A percentile compares a stretch with the other conserved stretches of the same genome.
Conservation (phyloP, 1,284 basidiomycete species). For the Pseudozyma sp. region DNA sequence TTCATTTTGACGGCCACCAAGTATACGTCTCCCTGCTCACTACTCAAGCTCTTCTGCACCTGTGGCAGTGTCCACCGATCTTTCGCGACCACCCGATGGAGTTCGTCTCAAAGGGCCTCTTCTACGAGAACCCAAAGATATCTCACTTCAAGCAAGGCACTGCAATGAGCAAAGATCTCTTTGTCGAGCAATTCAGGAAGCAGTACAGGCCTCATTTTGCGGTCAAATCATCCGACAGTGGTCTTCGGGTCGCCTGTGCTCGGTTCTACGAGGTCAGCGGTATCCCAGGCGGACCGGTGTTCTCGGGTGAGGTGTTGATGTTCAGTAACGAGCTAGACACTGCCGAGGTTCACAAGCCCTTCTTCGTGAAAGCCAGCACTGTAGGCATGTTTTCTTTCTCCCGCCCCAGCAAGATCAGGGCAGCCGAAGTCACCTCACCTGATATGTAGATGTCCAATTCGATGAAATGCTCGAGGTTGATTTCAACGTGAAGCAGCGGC, state of each 20-base stretch:
- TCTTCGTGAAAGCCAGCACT: conserved; percentile 2
- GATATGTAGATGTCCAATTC: too few relatives aligned
- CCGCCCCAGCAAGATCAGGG: neutral
- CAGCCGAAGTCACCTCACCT: too few relatives aligned
- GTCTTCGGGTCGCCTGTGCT: conserved; percentile 2
- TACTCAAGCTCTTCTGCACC: neutral
- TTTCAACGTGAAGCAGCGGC: too few relatives aligned
- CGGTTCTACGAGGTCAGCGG: conserved; percentile 7
- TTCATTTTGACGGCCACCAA: conserved; percentile 1
- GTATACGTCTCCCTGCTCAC: conserved; percentile 1
- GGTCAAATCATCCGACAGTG: neutral
- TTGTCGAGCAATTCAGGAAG: conserved; percentile 3
- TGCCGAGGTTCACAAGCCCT: conserved; percentile 1
- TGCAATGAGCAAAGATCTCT: neutral
- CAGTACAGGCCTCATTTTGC: neutral
- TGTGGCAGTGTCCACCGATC: neutral
- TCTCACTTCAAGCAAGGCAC: neutral
- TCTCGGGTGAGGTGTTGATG: conserved; percentile 8
- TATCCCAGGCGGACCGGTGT: conserved; percentile 4
- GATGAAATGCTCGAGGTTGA: too few relatives aligned
- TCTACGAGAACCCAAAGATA: neutral
- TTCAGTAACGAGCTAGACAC: conserved; percentile 10
- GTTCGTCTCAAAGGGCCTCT: conserved; percentile 10
- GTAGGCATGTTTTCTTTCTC: neutral
- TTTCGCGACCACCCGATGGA: neutral